Conservation (phyloP, 2,329 filamentous ascomycete species). For the Hypoxylon sp. region DNA sequence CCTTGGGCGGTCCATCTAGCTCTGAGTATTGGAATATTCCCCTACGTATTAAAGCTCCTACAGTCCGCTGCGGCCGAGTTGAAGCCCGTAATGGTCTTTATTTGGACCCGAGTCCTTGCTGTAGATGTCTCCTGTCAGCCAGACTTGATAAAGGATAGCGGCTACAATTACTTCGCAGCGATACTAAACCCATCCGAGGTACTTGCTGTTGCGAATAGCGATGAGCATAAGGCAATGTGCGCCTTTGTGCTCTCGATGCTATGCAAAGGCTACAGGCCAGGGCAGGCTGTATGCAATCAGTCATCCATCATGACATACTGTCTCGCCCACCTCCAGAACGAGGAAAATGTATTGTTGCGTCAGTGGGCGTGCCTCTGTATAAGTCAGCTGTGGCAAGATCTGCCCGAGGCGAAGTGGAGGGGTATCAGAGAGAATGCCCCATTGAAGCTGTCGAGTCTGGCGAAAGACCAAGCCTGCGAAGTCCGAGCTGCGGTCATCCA, state of each 20-base stretch:
- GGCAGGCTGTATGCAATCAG: slow-evolving; percentile 90
- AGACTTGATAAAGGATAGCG: slow-evolving; percentile 95
- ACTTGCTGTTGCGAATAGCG: slow-evolving; percentile 86
- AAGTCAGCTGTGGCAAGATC: slow-evolving; percentile 92
- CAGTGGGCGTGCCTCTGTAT: slow-evolving; percentile 98
- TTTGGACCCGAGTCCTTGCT: slow-evolving; percentile 95
- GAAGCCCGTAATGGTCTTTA: slow-evolving; percentile 99
- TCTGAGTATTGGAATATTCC: slow-evolving; percentile 97
- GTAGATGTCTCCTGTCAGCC: slow-evolving; percentile 94
- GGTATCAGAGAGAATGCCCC: slow-evolving; percentile 92
- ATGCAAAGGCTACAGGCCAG: slow-evolving; percentile 93
- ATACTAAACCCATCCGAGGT: slow-evolving; percentile 88
- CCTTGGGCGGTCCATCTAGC: slow-evolving; percentile 99
- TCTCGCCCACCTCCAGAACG: slow-evolving; percentile 83
- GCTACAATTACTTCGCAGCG: slow-evolving; percentile 95
- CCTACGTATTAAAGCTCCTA: slow-evolving; percentile 95
- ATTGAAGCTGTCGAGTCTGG: slow-evolving; percentile 80
- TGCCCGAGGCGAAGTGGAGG: slow-evolving; percentile 93
- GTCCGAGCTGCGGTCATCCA: slow-evolving; percentile 94
- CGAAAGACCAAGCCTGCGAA: slow-evolving; percentile 88
- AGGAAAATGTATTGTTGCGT: slow-evolving; percentile 86
- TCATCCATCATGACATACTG: slow-evolving; percentile 92
- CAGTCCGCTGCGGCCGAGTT: slow-evolving; percentile 95
- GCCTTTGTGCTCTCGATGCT: slow-evolving; percentile 98
- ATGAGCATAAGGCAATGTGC: slow-evolving; percentile 98